These are phyloP conservation scores for Pythium guiyangense DNA, from an alignment of 352 stramenopile genomes.

Conservation along the genomic window DNA sequence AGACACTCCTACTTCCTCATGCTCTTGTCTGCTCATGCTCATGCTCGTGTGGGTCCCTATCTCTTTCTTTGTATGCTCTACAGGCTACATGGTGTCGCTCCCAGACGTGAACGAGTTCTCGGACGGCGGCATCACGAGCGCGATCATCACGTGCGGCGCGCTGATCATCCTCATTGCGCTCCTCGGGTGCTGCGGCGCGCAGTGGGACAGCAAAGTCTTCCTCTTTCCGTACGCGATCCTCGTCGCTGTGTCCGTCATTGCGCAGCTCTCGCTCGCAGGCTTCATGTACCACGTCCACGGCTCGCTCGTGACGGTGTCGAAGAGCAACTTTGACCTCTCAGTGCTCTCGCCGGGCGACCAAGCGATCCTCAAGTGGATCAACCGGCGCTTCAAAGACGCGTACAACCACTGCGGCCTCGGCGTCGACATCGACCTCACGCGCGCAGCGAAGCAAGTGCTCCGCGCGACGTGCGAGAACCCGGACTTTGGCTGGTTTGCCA, in stretches of 20 bases:
- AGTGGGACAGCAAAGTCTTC: constrained; percentile 86
- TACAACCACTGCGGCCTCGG: constrained; percentile 68
- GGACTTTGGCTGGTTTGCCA: constrained; percentile 66
- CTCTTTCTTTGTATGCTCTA: neutral
- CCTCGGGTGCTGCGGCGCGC: constrained; percentile 74
- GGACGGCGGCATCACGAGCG: constrained; percentile 66
- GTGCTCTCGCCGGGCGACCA: constrained; percentile 48
- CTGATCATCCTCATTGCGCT: constrained; percentile 76
- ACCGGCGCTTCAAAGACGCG: constrained; percentile 68
- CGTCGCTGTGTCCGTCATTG: constrained; percentile 71
- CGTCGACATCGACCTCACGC: constrained; percentile 58
- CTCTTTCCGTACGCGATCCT: constrained; percentile 80
- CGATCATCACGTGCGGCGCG: constrained; percentile 75
- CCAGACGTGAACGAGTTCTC: constrained; percentile 81
- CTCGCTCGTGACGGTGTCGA: constrained; percentile 56
- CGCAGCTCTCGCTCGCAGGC: constrained; percentile 68
- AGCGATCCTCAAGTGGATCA: constrained; percentile 70
- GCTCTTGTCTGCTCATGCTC: neutral
- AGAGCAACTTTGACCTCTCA: constrained; percentile 69
- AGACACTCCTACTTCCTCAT: neutral
- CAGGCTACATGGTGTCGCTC: constrained; percentile 78
- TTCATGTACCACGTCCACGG: constrained; percentile 81
- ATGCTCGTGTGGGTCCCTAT: constrained; percentile 7
- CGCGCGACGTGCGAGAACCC: constrained; percentile 49
- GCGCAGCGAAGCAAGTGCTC: constrained; percentile 26